Evolutionary conservation across 441 rosid species (phyloP).

Genomic region (Erysimum cheiri): DNA sequence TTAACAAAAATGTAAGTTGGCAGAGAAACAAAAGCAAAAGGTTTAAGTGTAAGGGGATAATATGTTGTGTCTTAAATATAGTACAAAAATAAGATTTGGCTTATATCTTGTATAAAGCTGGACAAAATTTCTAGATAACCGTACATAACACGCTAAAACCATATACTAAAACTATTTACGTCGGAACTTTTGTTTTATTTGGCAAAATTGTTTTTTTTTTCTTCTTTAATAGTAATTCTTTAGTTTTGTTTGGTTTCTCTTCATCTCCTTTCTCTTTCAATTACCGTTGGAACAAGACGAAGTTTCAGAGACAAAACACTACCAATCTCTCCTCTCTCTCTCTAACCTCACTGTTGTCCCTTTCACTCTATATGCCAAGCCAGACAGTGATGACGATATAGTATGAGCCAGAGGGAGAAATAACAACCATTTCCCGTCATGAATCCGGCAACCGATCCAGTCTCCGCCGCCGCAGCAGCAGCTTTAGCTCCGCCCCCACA

Average conservation of each 20-base stretch:
- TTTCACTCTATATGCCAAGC: slow-evolving; percentile 28
- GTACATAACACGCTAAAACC: slow-evolving; percentile 13
- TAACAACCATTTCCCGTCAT: slow-evolving; percentile 60
- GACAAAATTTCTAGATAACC: slow-evolving; percentile 11
- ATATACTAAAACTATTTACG: slow-evolving; percentile 1
- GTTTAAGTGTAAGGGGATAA: neutral
- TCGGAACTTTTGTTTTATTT: neutral
- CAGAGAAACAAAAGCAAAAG: neutral
- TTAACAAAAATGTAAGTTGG: neutral
- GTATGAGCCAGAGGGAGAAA: slow-evolving; percentile 62
- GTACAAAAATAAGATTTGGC: slow-evolving; percentile 26
- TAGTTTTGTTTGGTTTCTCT: slow-evolving; percentile 10
- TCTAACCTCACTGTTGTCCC: slow-evolving; percentile 25
- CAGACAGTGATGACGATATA: slow-evolving; percentile 39
- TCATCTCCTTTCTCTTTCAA: slow-evolving; percentile 47
- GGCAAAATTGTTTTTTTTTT: neutral
- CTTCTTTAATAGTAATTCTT: neutral
- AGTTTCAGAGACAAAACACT: slow-evolving; percentile 44
- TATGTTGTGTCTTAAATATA: neutral
- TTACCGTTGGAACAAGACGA: slow-evolving; percentile 66
- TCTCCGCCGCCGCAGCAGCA: slow-evolving; percentile 47
- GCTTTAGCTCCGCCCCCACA: slow-evolving; percentile 69
- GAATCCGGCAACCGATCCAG: slow-evolving; percentile 83
- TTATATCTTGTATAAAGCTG: slow-evolving; percentile 24
- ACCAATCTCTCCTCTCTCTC: slow-evolving; percentile 24